Base-by-base conservation (phyloP, 495 filamentous ascomycete species). In the Terfezia boudieri region DNA sequence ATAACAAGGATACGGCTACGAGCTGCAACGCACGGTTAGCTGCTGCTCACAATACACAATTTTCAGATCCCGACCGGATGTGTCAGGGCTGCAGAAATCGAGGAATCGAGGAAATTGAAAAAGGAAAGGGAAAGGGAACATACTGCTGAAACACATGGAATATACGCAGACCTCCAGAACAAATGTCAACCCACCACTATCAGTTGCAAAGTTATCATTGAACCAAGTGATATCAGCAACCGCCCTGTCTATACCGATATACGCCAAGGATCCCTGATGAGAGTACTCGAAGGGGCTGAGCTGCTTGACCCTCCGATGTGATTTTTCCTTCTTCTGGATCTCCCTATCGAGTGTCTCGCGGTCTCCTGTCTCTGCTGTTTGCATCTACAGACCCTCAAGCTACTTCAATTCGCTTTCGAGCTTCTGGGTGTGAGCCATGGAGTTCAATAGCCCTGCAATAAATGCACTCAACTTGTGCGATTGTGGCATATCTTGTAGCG, bases 81-180 rank as follows among this genome's bases (percentile, higher is more conserved):
- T 14, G 41, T 14, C 14, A 46, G 41, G 14, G 14, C 35, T 50
- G 0, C 50, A 49, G 43, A 17, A 9, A 23, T 36, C 26, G 49
- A n/a, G 22, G 17, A 52, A 54, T 17, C 14, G n/a, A 57, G 20
- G 36, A 54, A 8, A 32, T 23, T 17, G 26, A 32, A 32, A 4
- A 32, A 32, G 32, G 53, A 53, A 50, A 55, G 36, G 53, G 22
- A 52, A 57, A 62, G 26, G 26, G 26, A 32, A 81, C 83, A 75
- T 76, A 86, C 84, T 84, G 77, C 87, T 94, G 68, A 96, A 99
- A 77, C 88, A 95, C 90, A 99, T 99, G 76, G 82, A 92, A 99
- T 72, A 69, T 99, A 99, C 52, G 90, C 92, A 66, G 81, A 86
- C 68, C 85, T 76, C 90, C 90, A 98, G 78, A 98, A 96, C 61